phyloP scores from a whole-genome alignment of 2,329 filamentous ascomycete species.

The Hypomyces perniciosus region DNA sequence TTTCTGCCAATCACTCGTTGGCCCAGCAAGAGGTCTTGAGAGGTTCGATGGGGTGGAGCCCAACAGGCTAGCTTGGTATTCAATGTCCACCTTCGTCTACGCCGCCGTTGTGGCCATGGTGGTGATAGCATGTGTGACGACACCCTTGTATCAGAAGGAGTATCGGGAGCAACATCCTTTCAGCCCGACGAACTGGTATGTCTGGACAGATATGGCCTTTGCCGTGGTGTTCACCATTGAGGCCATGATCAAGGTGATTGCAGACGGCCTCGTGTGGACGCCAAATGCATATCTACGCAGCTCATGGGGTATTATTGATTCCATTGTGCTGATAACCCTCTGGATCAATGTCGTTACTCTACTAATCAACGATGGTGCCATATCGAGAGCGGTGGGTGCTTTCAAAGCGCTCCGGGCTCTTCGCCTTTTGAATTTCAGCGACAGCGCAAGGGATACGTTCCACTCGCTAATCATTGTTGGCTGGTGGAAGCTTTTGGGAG shows the following conservation, averaged over 20 bases:
- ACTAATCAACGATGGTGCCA: slow-evolving; percentile 71
- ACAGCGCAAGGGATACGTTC: slow-evolving; percentile 92
- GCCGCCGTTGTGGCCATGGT: slow-evolving; percentile 95
- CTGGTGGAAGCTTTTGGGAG: slow-evolving; percentile 87
- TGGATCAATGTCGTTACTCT: slow-evolving; percentile 92
- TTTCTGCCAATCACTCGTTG: slow-evolving; percentile 83
- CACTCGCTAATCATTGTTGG: slow-evolving; percentile 93
- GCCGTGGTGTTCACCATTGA: slow-evolving; percentile 81
- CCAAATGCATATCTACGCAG: slow-evolving; percentile 96
- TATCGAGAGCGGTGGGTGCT: slow-evolving; percentile 86
- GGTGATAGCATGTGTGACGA: slow-evolving; percentile 88
- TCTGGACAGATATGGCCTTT: slow-evolving; percentile 88
- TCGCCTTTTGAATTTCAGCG: slow-evolving; percentile 87
- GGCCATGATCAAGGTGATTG: slow-evolving; percentile 84
- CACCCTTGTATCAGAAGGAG: slow-evolving; percentile 85
- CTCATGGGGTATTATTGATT: slow-evolving; percentile 95
- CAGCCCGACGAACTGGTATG: slow-evolving; percentile 78
- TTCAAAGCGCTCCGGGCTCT: slow-evolving; percentile 95
- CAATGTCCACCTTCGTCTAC: slow-evolving; percentile 91
- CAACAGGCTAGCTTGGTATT: slow-evolving; percentile 85
- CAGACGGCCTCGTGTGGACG: slow-evolving; percentile 93
- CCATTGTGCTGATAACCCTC: slow-evolving; percentile 80
- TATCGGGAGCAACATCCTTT: slow-evolving; percentile 62
- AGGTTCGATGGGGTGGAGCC: slow-evolving; percentile 86
- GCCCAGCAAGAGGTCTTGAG: slow-evolving; percentile 79